Evolutionary conservation across 768 basidiomycete genomes (phyloP), one percentile per base, ranked within the genome.

Genomic region (Russula compacta): DNA sequence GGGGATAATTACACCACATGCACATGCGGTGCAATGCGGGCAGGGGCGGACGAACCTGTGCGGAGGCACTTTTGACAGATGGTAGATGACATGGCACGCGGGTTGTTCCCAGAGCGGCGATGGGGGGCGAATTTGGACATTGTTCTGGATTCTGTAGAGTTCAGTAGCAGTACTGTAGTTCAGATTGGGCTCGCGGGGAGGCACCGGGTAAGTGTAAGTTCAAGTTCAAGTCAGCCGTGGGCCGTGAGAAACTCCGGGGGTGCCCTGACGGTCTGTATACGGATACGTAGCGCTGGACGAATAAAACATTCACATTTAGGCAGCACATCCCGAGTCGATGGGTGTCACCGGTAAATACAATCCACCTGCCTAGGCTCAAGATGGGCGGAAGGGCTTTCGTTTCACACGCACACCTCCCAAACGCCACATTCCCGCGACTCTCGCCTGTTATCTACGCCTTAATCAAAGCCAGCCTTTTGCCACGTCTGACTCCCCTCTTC

Each of bases 61-160:
- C 78, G 75, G 19, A 93, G 78, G 66, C 91, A 93, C 73, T 89
- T 92, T 71, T 93, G 91, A 71, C 91, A 93, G 39, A 87, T 69
- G 0, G 91, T 92, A 0, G 81, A 80, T 1, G 82, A 72, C 1
- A 79, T 81, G 32, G 89, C 83, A 7, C 81, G 78, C 14, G 89
- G 85, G 52, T 79, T 81, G 71, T 81, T 87, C 42, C 75, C 73
- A 3, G 84, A 81, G 60, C 74, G 80, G 58, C 77, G 75, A 69
- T 91, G 89, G 1, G 89, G 89, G 15, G 88, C 87, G 71, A 79
- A 92, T 72, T 86, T 90, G 61, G 87, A 89, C 89, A 92, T 90
- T 2, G 0, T 21, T 19, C 12, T 50, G 29, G 29, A 15, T 35
- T 10, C 12, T 8, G 24, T 29, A 29, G 24, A 29, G 24, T 29